A percentile compares a stretch with the other conserved stretches of the same genome.
These are phyloP conservation scores for Mycena alexandri DNA, from an alignment of 768 basidiomycete genomes.

Conservation along the genomic window DNA sequence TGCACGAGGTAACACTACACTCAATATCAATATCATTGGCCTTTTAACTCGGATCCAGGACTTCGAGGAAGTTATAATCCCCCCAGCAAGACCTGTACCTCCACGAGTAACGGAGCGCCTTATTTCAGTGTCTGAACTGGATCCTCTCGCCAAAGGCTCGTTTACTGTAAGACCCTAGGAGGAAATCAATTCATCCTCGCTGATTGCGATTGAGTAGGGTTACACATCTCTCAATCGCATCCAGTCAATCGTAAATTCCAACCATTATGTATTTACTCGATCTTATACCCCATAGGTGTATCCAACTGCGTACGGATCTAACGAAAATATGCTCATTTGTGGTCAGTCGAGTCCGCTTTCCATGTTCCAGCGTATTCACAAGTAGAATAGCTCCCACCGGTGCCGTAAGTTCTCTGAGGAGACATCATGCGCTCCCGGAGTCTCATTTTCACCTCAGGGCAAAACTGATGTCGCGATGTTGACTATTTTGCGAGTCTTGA, in stretches of 20 bases:
- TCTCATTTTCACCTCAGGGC: conserved; percentile 65
- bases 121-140: conserved; percentile 78
- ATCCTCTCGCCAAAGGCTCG: conserved; percentile 81
- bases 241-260: conserved; percentile 84
- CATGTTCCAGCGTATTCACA: conserved; percentile 9
- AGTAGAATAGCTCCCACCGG: conserved; percentile 87
- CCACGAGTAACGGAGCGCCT: conserved; percentile 78
- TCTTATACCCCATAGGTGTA: conserved; percentile 52
- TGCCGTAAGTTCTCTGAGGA: conserved; percentile 70
- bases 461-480: conserved; percentile 99
- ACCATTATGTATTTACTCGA: neutral
- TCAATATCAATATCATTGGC: neutral
- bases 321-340: conserved; percentile 96
- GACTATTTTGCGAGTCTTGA: conserved; percentile 88
- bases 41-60: conserved; percentile 59
- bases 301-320: conserved; percentile 92
- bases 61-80: conserved; percentile 91
- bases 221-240: conserved; percentile 92
- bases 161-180: conserved; percentile 77
- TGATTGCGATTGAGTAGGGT: conserved; percentile 62
- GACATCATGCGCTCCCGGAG: conserved; percentile 24
- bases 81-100: conserved; percentile 85
- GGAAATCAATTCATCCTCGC: neutral
- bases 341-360: conserved; percentile 59
- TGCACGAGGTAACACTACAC: conserved; percentile 68